Evolutionary conservation across 2,329 filamentous ascomycete species (phyloP), one percentile per base, ranked within the genome.

Genomic region (Xylaria sp.): DNA sequence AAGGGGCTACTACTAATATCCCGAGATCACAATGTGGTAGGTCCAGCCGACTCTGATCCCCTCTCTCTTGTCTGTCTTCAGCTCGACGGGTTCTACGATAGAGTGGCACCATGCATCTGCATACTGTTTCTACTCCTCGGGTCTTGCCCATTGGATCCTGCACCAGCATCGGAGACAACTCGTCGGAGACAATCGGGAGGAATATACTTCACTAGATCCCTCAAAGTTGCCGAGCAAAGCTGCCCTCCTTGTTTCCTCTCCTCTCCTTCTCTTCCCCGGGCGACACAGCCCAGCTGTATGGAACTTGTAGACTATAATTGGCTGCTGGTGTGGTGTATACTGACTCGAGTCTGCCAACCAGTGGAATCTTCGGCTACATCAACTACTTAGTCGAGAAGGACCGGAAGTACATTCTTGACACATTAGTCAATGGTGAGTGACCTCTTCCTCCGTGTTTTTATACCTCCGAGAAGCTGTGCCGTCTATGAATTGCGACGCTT

Each of bases 381-480:
- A 97, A 97, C 83, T 97, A 97, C 80, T 82, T 97, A 76, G 92
- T 97, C 76, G 94, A 97, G 84, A 97, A 96, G 85, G 93, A 97
- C 81, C 87, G 94, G 76, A 92, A 91, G 79, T 95, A 89, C 80
- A 96, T 97, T 76, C 84, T 97, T 74, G 88, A 97, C 76, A 97
- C 93, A 65, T 84, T 99, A 69, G 89, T 97, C 76, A 97, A 97
- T 81, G 93, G 92, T 92, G 78, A 77, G 87, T 13, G 9, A 13
- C 13, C 9, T 42, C 37, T 42, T 42, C 37, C 37, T 10, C 37
- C 37, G 23, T 30, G 11, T 8, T 42, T 10, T 7, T 42, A 42
- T 42, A 9, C 37, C 37, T 13, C 37, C 37, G 9, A 9, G 11
- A 46, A n/a, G 13, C 42, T 13, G 13, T 46, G 42, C 13, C 9